Base-by-base conservation (phyloP, 108 stramenopile species). In the Mediolabrus comicus region DNA sequence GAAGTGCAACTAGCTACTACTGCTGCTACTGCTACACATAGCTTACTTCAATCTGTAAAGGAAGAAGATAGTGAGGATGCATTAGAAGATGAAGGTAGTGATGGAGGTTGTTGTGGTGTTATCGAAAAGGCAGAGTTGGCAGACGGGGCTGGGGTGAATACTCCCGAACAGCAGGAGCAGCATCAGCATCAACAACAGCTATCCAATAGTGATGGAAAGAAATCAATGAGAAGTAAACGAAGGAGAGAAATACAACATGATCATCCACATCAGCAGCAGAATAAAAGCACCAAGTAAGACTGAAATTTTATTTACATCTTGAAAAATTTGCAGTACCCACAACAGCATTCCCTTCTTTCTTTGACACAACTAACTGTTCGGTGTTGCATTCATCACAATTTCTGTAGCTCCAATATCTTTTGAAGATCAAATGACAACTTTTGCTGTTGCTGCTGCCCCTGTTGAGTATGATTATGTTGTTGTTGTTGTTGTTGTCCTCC, bases 381-480 rank as follows among this genome's bases (percentile, higher is more conserved):
- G 13, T 0, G 28, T 56, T 66, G 1, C 16, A 4, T 14, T 31
- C 29, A 19, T 54, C 65, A 16, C 26, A 12, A 22, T 32, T 33
- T 36, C 53, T 31, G 11, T 34, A 61, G 28, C 64, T 49, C 29
- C 25, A 69, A 57, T 54, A 67, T 34, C 25, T 58, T 43, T 61
- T 63, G 53, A 0, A 63, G 28, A 32, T 63, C 71, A 43, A 63
- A 72, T 11, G 57, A 30, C n/a, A n/a, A n/a, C n/a, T n/a, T n/a
- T n/a, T n/a, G n/a, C n/a, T n/a, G n/a, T n/a, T n/a, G n/a, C n/a
- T n/a, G n/a, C n/a, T n/a, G n/a, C n/a, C n/a, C n/a, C n/a, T 25
- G 58, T 56, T 11, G 54, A 16, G 54, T 11, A 11, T 56, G 12
- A 16, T 12, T 11, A 56, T 17, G 11, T 17, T 56, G n/a, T n/a